These are phyloP conservation scores for Rhizopus arrhizus DNA, from an alignment of 371 early-diverging fungal species.

Conservation along the genomic window DNA sequence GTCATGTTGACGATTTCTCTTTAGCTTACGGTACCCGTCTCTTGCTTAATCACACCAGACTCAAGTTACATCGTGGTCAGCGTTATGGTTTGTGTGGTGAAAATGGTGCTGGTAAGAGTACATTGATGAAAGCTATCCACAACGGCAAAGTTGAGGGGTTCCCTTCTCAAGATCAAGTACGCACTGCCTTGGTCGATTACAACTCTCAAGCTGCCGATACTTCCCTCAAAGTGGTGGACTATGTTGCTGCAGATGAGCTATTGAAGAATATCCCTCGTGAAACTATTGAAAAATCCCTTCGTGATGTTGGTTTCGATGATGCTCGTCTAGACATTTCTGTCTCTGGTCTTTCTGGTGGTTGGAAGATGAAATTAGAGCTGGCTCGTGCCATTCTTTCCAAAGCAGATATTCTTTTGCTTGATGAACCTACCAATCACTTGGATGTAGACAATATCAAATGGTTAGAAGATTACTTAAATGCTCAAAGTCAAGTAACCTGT, in stretches of 20 bases:
- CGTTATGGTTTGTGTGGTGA: conserved; percentile 86
- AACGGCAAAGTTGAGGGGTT: conserved; percentile 76
- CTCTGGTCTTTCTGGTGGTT: conserved; percentile 80
- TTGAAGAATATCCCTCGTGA: conserved; percentile 47
- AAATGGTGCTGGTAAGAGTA: conserved; percentile 93
- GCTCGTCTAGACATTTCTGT: conserved; percentile 62
- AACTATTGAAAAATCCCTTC: conserved; percentile 62
- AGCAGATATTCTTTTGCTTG: conserved; percentile 93
- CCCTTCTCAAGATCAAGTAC: conserved; percentile 70
- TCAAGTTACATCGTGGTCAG: conserved; percentile 76
- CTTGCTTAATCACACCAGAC: conserved; percentile 75
- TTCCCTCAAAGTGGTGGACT: conserved; percentile 64
- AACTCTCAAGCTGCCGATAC: conserved; percentile 73
- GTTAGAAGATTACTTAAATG: conserved; percentile 91
- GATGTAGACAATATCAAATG: conserved; percentile 95
- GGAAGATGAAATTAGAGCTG: conserved; percentile 88
- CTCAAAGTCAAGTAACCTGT: conserved; percentile 91
- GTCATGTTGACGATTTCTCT: conserved; percentile 74
- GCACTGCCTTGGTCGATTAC: conserved; percentile 75
- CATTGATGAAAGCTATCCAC: conserved; percentile 82
- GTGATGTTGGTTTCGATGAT: conserved; percentile 67
- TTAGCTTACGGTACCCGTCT: conserved; percentile 86
- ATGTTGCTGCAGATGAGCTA: conserved; percentile 56
- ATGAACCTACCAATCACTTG: conserved; percentile 97
- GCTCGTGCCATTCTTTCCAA: conserved; percentile 81